phyloP scores from a whole-genome alignment of 352 stramenopile species.

The Globisporangium nagaii region DNA sequence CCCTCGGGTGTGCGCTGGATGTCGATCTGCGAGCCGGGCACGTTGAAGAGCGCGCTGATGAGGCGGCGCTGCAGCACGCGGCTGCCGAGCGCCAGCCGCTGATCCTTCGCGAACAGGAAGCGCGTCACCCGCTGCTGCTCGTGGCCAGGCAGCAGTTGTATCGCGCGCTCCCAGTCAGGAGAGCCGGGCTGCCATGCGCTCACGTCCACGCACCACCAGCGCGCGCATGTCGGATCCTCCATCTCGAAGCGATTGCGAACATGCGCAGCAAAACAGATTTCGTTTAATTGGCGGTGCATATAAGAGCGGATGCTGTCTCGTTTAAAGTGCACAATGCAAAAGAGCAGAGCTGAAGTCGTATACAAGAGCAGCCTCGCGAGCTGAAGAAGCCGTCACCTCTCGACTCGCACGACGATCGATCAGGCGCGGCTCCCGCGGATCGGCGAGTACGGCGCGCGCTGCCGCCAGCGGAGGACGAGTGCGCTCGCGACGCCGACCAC shows the following conservation, averaged over 20 bases:
- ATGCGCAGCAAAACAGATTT: too few relatives aligned
- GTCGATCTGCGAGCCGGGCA: constrained; percentile 27
- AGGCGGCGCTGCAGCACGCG: constrained; percentile 53
- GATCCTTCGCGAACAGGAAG: constrained; percentile 69
- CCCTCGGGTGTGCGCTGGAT: constrained; percentile 57
- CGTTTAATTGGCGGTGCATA: too few relatives aligned
- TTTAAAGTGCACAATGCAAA: too few relatives aligned
- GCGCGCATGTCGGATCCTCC: not conserved
- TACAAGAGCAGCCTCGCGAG: too few relatives aligned
- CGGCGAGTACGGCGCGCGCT: constrained; percentile 32
- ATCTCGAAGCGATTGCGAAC: too few relatives aligned
- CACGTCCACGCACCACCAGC: constrained; percentile 37
- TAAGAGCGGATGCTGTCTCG: too few relatives aligned
- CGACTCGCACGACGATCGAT: too few relatives aligned
- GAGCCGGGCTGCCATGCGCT: constrained; percentile 27
- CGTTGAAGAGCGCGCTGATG: constrained; percentile 28
- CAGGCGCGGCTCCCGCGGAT: too few relatives aligned
- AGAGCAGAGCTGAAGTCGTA: too few relatives aligned
- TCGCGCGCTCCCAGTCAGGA: constrained; percentile 25
- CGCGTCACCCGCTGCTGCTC: constrained; percentile 46
- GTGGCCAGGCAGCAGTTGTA: constrained; percentile 24
- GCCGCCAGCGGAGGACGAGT: constrained; percentile 12
- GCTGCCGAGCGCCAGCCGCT: constrained; percentile 57
- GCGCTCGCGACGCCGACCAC: constrained; percentile 3
- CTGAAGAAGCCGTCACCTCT: too few relatives aligned